These are phyloP conservation scores for Naganishia sp. DNA, from an alignment of 1,284 basidiomycete species.

Conservation along the genomic window DNA sequence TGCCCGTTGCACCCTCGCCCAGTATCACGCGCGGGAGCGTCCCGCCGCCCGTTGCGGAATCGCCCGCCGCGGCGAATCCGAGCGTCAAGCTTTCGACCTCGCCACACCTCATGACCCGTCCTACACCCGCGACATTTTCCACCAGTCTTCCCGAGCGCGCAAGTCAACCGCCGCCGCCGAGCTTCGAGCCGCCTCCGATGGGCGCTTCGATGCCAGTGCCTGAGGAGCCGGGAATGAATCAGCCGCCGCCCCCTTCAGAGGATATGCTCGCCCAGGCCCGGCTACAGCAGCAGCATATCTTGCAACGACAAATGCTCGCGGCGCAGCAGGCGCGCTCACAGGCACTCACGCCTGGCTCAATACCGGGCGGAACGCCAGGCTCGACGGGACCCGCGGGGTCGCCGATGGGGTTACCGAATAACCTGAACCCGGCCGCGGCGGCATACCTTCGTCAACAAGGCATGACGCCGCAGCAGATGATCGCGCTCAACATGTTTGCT, in stretches of 20 bases:
- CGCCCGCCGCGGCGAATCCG: not conserved
- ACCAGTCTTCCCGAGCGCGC: not conserved
- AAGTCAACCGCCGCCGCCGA: not conserved
- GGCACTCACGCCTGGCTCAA: not conserved
- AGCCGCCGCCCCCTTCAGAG: slow-evolving; percentile 2
- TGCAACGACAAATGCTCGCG: slow-evolving; percentile 24
- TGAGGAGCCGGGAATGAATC: not conserved
- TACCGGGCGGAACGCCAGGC: not conserved
- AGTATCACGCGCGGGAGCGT: not conserved
- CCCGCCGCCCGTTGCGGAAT: not conserved
- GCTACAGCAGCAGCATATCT: slow-evolving; percentile 28
- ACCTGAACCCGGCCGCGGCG: slow-evolving; percentile 3
- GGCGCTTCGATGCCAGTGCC: not conserved
- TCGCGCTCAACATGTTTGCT: slow-evolving; percentile 15
- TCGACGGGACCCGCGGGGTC: not conserved
- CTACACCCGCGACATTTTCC: no score
- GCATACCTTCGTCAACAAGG: slow-evolving; percentile 23
- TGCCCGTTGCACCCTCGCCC: not conserved
- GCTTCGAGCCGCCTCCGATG: not conserved
- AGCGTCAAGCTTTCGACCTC: not conserved
- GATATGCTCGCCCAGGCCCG: slow-evolving; percentile 17
- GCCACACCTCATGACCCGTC: slow-evolving; percentile 8
- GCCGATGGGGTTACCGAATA: not conserved
- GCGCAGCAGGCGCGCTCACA: slow-evolving; percentile 20
- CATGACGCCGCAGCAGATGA: slow-evolving; percentile 21